These are phyloP conservation scores for Trichoderma brevicompactum DNA, from an alignment of 2,329 filamentous ascomycete species.

Conservation along the genomic window DNA sequence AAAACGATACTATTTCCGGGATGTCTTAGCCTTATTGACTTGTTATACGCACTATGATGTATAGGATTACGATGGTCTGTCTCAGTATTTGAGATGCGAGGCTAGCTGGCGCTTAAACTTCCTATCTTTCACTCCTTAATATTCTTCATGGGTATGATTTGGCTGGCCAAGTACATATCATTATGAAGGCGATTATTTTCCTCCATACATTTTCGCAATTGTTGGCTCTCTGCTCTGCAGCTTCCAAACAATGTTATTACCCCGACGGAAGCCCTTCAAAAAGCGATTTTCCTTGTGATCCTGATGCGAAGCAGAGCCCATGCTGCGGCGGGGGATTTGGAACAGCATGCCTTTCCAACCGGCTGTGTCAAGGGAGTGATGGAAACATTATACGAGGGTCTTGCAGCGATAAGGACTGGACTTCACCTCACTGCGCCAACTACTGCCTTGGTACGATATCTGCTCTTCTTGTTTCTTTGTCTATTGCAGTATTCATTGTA, in stretches of 20 bases:
- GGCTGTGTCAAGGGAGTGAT: slow-evolving; percentile 1
- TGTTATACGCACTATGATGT: not conserved
- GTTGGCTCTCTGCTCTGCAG: not conserved
- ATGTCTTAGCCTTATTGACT: not conserved
- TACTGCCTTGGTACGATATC: slow-evolving; percentile 6
- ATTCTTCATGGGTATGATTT: not conserved
- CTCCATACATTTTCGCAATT: not conserved
- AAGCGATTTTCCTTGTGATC: slow-evolving; percentile 10
- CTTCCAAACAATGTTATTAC: not conserved
- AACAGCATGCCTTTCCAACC: not conserved
- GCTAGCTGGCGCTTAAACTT: not conserved
- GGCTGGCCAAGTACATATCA: not conserved
- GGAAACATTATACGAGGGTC: slow-evolving; percentile 6
- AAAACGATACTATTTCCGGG: not conserved
- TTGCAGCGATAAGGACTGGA: slow-evolving; percentile 9
- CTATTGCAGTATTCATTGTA: not conserved
- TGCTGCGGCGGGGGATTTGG: slow-evolving; percentile 5
- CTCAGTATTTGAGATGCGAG: not conserved
- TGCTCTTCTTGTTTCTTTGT: not conserved
- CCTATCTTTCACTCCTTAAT: not conserved
- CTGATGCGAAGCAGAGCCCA: slow-evolving; percentile 2
- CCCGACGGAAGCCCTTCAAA: not conserved
- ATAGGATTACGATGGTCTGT: not conserved
- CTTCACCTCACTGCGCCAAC: not conserved
- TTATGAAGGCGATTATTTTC: not conserved